Conservation (phyloP, 805 yeast genomes). For the Yamadazyma sp. region DNA sequence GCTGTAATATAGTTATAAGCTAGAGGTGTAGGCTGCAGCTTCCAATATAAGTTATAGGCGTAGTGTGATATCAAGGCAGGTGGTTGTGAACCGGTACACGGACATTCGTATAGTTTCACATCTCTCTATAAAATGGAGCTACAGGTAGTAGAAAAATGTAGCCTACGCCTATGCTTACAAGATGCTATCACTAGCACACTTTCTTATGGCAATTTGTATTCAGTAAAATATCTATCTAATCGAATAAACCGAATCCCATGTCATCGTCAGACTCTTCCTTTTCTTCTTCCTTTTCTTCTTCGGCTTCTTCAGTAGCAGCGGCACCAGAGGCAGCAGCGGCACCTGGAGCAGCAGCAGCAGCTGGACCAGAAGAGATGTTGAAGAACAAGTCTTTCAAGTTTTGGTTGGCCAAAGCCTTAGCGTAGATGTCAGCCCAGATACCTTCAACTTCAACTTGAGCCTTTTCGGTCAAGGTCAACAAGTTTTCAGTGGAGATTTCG, state of each 20-base stretch:
- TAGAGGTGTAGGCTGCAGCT: background rate
- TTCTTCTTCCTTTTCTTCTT: conserved; percentile 33
- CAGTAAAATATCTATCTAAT: too few species aligned
- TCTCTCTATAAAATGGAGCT: too few species aligned
- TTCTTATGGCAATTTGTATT: too few species aligned
- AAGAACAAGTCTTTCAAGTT: conserved; percentile 50
- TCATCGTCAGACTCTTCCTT: conserved; percentile 38
- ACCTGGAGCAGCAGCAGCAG: conserved; percentile 39
- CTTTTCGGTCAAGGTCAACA: conserved; percentile 37
- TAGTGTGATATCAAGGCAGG: background rate
- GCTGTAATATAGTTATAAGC: conserved; percentile 2
- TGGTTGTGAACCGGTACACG: too few species aligned
- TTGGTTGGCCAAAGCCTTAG: conserved; percentile 48
- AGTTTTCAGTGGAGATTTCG: conserved; percentile 47
- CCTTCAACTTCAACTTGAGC: conserved; percentile 47
- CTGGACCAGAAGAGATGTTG: conserved; percentile 48
- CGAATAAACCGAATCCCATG: conserved; percentile 48
- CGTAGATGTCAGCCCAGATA: conserved; percentile 49
- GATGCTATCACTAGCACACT: too few species aligned
- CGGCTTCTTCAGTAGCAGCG: conserved; percentile 35
- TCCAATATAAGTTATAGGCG: background rate
- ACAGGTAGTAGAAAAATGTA: too few species aligned
- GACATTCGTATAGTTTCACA: too few species aligned
- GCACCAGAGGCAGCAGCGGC: conserved; percentile 37
- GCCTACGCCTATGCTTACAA: too few species aligned